Base-by-base conservation (phyloP, 257 asterid genomes). In the Petunia axillaris region DNA sequence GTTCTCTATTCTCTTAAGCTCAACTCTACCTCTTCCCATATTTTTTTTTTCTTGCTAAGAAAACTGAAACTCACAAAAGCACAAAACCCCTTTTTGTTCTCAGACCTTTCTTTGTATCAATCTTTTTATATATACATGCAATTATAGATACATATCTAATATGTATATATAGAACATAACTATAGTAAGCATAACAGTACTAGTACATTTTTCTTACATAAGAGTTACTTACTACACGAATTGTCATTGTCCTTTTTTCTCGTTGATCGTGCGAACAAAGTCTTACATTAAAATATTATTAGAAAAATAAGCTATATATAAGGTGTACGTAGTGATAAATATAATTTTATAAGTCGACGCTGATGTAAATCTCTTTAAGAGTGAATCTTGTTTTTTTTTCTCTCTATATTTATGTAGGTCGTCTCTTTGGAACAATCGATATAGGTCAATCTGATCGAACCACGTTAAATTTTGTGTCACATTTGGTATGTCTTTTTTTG, bases 101-200 rank as follows among this genome's bases (percentile, higher is more conserved):
- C 77, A 39, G 25, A 73, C 65, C 58, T 82, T 79, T 77, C 75
- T 64, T 38, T 64, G 43, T 25, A 64, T 79, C 44, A 73, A 79
- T 83, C 83, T 40, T 57, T 55, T 57, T 81, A 77, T 83, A 76
- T 82, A 54, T 80, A 81, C 84, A 75, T 60, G 73, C 83, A 76
- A n/a, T 66, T 46, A 58, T 77, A 68, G 80, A 76, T 74, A 60
- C 83, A 71, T 67, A 59, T 46, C 80, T 41, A 76, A 75, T 81
- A 71, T 68, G 75, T 84, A 82, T 82, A 81, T 87, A 84, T 86
- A 85, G 82, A 25, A 55, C 77, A 64, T 50, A 73, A 13, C 78
- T 35, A 50, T 73, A 50, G 36, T 50, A 73, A 73, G 46, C 36
- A 73, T 43, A 7, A 50, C 63, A 73, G 4, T 73, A 73, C 14